Base-by-base conservation (phyloP, 2,329 filamentous ascomycete genomes). In the Fusarium temperatum region DNA sequence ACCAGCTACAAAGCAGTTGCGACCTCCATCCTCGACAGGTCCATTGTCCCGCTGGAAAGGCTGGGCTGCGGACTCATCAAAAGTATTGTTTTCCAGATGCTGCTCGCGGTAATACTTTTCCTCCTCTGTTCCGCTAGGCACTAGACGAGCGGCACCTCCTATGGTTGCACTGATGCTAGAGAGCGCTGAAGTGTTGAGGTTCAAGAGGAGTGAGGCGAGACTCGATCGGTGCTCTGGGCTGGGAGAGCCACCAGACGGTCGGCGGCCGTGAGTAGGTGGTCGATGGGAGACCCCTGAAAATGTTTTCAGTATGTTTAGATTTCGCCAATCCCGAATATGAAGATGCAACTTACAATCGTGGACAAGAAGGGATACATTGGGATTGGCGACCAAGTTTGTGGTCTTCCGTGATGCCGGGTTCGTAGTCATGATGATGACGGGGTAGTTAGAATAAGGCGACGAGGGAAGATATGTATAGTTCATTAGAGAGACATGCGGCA, bases 391-490 rank as follows among this genome's bases (percentile, higher is more conserved):
- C 18, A 98, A 90, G 81, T 98, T 98, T 77, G 91, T 89, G 36
- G 91, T 94, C 84, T 96, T 96, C 77, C 91, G 92, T 41, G 92
- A 94, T 64, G 90, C 89, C 2, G 92, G 90, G 77, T 94, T 94
- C 51, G 93, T 97, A 63, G 96, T 98, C 93, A 96, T 95, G 87
- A 98, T 93, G 80, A 98, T 97, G 73, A 95, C 93, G n/a, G 94
- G 92, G n/a, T 85, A 84, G 58, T 88, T 80, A 44, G 89, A 88
- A 82, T 91, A 92, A 44, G 91, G 91, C 22, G 93, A 94, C 11
- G 88, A 91, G 44, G 95, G 93, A 28, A 99, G 92, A 84, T 98
- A 98, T 80, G 96, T 98, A 86, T 98, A 98, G 87, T 97, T 98
- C 96, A 99, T 99, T 74, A 99, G 90, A 42, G 95, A 97, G 75